Evolutionary conservation across 768 basidiomycete genomes (phyloP), one percentile per base, ranked within the genome.

Genomic region (Lyophyllum atratum): DNA sequence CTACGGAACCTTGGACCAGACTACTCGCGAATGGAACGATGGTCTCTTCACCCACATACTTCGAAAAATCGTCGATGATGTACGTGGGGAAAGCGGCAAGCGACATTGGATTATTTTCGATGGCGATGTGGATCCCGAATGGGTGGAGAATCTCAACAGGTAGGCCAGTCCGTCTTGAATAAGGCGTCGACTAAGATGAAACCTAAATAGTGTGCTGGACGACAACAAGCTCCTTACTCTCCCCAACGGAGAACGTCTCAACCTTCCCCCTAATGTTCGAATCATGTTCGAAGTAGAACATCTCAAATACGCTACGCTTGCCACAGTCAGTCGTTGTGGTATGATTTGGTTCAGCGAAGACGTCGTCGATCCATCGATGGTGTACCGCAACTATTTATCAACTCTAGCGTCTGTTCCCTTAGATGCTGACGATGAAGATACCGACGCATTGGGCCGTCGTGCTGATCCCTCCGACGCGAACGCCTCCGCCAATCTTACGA

Each of bases 301-400:
- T 71, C 84, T 99, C 63, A 90, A 88, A 66, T 99, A 96, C 70
- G 97, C 97, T 0, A 99, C 97, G 3, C 86, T 91, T 52, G 97
- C 97, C 15, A 99, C 97, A 25, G 97, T 99, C 80, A 97, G 94
- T 85, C 95, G 97, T 54, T 99, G 97, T 68, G 97, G 97, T 70
- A 99, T 99, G 97, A 96, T 99, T 65, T 99, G 97, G 97, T 99
- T 99, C 77, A 98, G 95, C 69, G 95, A 98, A 56, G 95, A 98
- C 61, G 87, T 97, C 47, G 86, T 99, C 25, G 89, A 93, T 61
- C 87, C 95, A 6, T 75, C 80, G 0, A 98, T 98, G 97, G 84
- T 97, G 17, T 97, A 91, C 71, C 85, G 83, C 50, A 83, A 98
- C 68, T 96, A 98, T 67, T 84, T 99, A 45, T 80, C 84, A 51